phyloP scores from a whole-genome alignment of 148 eudicot genomes.

The Vaccinium myrtillus region DNA sequence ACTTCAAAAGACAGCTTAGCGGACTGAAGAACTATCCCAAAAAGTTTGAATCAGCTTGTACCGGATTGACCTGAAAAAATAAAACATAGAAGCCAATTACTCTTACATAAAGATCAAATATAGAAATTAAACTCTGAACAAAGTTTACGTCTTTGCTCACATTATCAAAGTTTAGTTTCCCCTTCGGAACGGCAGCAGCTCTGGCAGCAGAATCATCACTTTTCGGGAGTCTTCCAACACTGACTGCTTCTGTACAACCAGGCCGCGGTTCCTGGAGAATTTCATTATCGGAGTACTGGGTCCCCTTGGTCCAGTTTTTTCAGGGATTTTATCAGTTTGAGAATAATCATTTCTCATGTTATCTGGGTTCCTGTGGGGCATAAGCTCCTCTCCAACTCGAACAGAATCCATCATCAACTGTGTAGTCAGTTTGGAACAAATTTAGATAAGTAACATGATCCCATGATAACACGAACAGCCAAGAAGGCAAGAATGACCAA shows the following conservation, averaged over 20 bases:
- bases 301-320: slow-evolving; percentile 23
- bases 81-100: too few species aligned
- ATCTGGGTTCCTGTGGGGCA: slow-evolving; percentile 58
- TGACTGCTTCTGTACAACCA: slow-evolving; percentile 65
- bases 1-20: too few species aligned
- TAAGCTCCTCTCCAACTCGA: slow-evolving; percentile 68
- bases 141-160: neutral
- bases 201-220: slow-evolving; percentile 30
- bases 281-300: slow-evolving; percentile 49
- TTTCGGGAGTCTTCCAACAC: slow-evolving; percentile 62
- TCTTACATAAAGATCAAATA: too few species aligned
- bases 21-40: too few species aligned
- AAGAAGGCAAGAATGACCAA: neutral
- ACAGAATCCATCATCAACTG: slow-evolving; percentile 74
- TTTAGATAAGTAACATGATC: neutral
- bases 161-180: slow-evolving; percentile 38
- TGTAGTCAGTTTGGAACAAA: slow-evolving; percentile 16
- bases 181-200: slow-evolving; percentile 34
- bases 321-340: slow-evolving; percentile 23
- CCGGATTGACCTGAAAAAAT: too few species aligned
- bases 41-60: too few species aligned
- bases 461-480: neutral
- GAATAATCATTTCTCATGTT: slow-evolving; percentile 8
- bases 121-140: neutral
- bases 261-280: slow-evolving; percentile 70